Conservation (phyloP, 805 yeast species). For the Lipomyces chichibuensis region DNA sequence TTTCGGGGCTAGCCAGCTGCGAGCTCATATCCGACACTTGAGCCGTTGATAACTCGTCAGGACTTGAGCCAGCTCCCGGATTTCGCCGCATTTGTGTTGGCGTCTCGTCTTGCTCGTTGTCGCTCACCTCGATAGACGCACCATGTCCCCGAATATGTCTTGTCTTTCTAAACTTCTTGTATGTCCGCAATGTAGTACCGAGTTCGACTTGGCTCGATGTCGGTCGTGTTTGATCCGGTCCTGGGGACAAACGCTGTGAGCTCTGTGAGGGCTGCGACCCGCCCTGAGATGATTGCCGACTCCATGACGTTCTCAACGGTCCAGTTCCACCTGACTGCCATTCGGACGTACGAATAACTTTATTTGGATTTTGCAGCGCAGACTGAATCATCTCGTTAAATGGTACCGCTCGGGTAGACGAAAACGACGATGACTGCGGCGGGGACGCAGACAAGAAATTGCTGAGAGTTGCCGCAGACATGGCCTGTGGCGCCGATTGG, state of each 20-base stretch:
- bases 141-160: background rate
- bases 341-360: background rate
- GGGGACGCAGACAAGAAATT: background rate
- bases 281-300: background rate
- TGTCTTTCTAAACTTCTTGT: background rate
- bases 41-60: background rate
- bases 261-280: background rate
- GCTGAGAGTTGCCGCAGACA: background rate
- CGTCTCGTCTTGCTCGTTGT: background rate
- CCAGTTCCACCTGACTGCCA: slow-evolving; percentile 1
- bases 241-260: background rate
- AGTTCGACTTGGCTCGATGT: background rate
- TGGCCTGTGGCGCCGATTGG: background rate
- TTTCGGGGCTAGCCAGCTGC: background rate
- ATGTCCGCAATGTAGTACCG: background rate
- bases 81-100: background rate
- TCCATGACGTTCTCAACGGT: background rate
- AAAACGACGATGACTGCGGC: background rate
- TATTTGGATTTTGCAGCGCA: background rate
- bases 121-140: background rate
- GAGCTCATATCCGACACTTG: background rate
- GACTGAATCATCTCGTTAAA: background rate
- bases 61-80: background rate
- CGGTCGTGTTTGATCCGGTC: background rate
- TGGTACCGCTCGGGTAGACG: background rate